Evolutionary conservation across 2,329 filamentous ascomycete genomes (phyloP), one percentile per base, ranked within the genome.

Genomic region (Fusarium pseudoanthophilum): DNA sequence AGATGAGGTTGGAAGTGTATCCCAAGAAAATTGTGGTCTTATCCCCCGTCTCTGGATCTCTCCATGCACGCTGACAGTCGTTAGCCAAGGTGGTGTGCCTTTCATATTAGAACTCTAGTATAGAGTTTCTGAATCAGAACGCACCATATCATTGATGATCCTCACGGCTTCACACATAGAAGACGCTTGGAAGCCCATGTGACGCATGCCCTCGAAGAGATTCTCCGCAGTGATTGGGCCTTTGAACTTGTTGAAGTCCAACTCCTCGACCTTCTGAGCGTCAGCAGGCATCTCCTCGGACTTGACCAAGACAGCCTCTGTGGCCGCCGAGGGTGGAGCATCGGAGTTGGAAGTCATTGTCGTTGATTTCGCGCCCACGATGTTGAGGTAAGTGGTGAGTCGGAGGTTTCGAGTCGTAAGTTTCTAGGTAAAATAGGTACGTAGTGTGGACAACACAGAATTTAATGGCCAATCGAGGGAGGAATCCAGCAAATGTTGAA

Each of bases 1-100:
- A 98, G 79, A 99, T 98, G 77, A 99, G 88, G 81, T 99, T 99
- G 57, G 94, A 97, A 15, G 96, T 99, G 85, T 98, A 99, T 64
- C 96, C 96, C 14, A 99, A 90, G 83, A 99, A 98, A 77, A 99
- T 95, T 68, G 96, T 98, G 24, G 96, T 96, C 78, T 89, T 89
- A 32, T 92, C 90, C 20, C 90, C 90, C 4, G 93, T 93, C 79
- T 95, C 93, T 2, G 93, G 90, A 80, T 97, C 93, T 70, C 88
- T 87, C 92, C 94, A 98, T 64, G 89, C 88, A 80, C 94, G 89
- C 94, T 85, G 79, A 64, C 45, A 37, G 40, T 14, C 39, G 60
- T 73, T 43, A 73, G 69, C 60, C 40, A 63, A 26, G 34, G 26
- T 10, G 30, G 62, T n/a, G 26, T 48, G 20, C 37, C 16, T 43